phyloP scores from a whole-genome alignment of 768 basidiomycete genomes.

The Lepiota brunneoincarnata region DNA sequence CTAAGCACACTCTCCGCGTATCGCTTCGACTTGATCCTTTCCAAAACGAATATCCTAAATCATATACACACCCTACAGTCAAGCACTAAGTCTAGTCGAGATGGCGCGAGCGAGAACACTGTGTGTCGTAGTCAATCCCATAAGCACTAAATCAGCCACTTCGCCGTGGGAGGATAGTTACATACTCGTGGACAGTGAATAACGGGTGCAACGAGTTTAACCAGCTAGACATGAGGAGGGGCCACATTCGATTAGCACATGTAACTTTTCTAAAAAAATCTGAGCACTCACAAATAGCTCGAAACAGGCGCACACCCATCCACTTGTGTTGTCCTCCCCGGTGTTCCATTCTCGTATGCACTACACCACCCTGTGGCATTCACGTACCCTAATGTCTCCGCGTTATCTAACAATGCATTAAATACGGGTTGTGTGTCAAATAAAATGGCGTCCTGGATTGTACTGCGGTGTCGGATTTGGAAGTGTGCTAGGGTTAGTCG shows the following conservation, averaged over 20 bases:
- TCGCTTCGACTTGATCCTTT: no score
- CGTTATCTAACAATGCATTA: constrained; percentile 53
- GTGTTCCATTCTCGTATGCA: constrained; percentile 58
- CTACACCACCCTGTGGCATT: constrained; percentile 59
- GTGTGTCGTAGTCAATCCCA: neutral
- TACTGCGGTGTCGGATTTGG: constrained; percentile 31
- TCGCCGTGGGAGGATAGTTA: constrained; percentile 7
- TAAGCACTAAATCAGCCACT: neutral
- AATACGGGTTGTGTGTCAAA: constrained; percentile 60
- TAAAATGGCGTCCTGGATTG: constrained; percentile 42
- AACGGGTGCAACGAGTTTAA: constrained; percentile 58
- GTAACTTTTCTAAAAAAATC: neutral
- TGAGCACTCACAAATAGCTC: constrained; percentile 53
- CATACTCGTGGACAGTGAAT: constrained; percentile 62
- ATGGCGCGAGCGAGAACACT: constrained; percentile 54
- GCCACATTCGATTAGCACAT: neutral
- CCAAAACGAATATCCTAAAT: no score
- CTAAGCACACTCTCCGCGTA: no score
- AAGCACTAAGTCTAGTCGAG: constrained; percentile 40
- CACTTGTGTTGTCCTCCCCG: constrained; percentile 49
- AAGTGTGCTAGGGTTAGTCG: constrained; percentile 34
- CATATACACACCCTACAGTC: neutral
- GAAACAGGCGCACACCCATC: constrained; percentile 60
- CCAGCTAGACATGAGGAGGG: constrained; percentile 39
- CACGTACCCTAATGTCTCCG: constrained; percentile 50